Evolutionary conservation across 2,329 filamentous ascomycete genomes (phyloP).

Genomic region (Penicillium sp.): DNA sequence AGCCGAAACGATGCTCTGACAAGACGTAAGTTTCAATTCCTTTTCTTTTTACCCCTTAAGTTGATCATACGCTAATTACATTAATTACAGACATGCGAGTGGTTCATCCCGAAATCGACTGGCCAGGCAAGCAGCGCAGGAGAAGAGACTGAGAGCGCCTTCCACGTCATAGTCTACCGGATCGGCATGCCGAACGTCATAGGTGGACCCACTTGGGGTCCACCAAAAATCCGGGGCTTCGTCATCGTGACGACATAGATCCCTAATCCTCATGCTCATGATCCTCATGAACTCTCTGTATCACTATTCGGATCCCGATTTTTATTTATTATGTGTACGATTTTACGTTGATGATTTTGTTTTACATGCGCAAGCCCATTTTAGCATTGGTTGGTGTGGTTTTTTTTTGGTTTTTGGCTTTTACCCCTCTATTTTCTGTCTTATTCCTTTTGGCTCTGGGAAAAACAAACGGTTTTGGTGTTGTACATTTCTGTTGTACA

Average conservation of each 20-base stretch:
- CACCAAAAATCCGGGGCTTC: constrained; percentile 10
- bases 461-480: constrained; percentile 7
- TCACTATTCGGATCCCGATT: constrained; percentile 18
- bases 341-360: constrained; percentile 22
- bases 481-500: constrained; percentile 12
- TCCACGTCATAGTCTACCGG: constrained; percentile 11
- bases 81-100: constrained; percentile 69
- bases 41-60: background rate
- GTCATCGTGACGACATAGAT: constrained; percentile 19
- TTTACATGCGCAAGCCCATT: constrained; percentile 16
- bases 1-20: constrained; percentile 93
- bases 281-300: constrained; percentile 19
- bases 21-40: constrained; percentile 9
- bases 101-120: constrained; percentile 84
- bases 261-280: constrained; percentile 14
- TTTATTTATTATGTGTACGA: constrained; percentile 17
- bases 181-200: constrained; percentile 26
- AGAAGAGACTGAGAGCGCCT: constrained; percentile 34
- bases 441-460: background rate
- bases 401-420: background rate
- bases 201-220: constrained; percentile 2
- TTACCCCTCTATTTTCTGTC: background rate
- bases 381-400: constrained; percentile 23
- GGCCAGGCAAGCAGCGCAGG: constrained; percentile 64
- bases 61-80: constrained; percentile 10